Evolutionary conservation across 768 basidiomycete species (phyloP).

Genomic region (Grammothele lineata): DNA sequence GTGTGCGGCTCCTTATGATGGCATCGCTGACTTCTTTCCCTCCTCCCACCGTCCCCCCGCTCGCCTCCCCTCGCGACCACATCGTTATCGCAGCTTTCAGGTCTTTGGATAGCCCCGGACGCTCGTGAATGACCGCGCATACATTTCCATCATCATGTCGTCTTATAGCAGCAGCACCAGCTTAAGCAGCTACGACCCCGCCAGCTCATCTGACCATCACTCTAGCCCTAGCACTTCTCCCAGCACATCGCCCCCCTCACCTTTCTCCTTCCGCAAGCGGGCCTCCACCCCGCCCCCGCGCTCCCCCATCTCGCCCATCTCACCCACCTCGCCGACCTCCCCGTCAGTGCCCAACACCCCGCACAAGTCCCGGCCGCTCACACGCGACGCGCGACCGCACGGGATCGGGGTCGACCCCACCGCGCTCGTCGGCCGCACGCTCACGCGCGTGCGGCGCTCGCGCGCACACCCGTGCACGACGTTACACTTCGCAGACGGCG

Average conservation of each 20-base stretch:
- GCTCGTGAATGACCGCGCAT: background rate
- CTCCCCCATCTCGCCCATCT: background rate
- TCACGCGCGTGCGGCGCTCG: conserved; percentile 29
- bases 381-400: background rate
- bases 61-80: no score
- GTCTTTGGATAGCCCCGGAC: no score
- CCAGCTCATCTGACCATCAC: conserved; percentile 7
- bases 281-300: background rate
- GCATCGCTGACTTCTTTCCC: conserved; percentile 7
- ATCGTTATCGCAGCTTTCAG: no score
- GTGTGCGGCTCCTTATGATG: conserved; percentile 12
- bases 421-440: conserved; percentile 29
- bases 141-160: conserved; percentile 2
- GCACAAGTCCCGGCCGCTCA: background rate
- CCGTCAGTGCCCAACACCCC: background rate
- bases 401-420: conserved; percentile 26
- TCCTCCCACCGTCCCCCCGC: background rate
- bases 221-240: conserved; percentile 13
- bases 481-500: conserved; percentile 33
- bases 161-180: conserved; percentile 17
- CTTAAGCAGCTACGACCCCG: conserved; percentile 12
- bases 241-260: conserved; percentile 4
- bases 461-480: conserved; percentile 31
- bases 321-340: background rate
- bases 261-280: conserved; percentile 1